These are phyloP conservation scores for Megacollybia platyphylla DNA, from an alignment of 1,284 basidiomycete species.

Conservation along the genomic window DNA sequence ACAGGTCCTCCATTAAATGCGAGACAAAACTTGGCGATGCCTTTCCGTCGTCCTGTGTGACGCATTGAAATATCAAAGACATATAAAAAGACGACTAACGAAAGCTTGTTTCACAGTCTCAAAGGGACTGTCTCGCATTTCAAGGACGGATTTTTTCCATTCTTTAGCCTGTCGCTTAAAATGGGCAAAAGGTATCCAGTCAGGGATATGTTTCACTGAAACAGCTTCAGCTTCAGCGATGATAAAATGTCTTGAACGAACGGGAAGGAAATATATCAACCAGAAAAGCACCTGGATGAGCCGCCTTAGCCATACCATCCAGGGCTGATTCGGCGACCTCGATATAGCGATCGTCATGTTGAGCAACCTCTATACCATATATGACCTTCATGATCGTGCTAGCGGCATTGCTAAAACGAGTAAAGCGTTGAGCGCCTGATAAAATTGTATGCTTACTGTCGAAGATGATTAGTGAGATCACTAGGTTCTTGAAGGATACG, in stretches of 20 bases:
- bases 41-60: constrained; percentile 5
- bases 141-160: constrained; percentile 8
- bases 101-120: constrained; percentile 12
- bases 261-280: constrained; percentile 20
- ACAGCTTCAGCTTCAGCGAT: not conserved
- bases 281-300: constrained; percentile 21
- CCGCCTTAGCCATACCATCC: constrained; percentile 21
- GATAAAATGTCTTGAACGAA: constrained; percentile 2
- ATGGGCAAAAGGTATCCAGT: constrained; percentile 15
- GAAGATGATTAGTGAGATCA: constrained; percentile 25
- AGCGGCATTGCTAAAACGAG: constrained; percentile 22
- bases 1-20: constrained; percentile 6
- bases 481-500: constrained; percentile 22
- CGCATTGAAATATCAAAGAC: not conserved
- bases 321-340: constrained; percentile 22
- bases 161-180: constrained; percentile 12
- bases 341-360: constrained; percentile 20
- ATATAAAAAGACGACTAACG: constrained; percentile 5
- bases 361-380: constrained; percentile 21
- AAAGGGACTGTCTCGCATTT: constrained; percentile 12
- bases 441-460: constrained; percentile 20
- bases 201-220: constrained; percentile 15
- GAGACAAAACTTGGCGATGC: constrained; percentile 7
- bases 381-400: constrained; percentile 25
- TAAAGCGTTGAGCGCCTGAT: not conserved